phyloP scores from a whole-genome alignment of 2,329 filamentous ascomycete genomes.

The Aspergillus ibericus region DNA sequence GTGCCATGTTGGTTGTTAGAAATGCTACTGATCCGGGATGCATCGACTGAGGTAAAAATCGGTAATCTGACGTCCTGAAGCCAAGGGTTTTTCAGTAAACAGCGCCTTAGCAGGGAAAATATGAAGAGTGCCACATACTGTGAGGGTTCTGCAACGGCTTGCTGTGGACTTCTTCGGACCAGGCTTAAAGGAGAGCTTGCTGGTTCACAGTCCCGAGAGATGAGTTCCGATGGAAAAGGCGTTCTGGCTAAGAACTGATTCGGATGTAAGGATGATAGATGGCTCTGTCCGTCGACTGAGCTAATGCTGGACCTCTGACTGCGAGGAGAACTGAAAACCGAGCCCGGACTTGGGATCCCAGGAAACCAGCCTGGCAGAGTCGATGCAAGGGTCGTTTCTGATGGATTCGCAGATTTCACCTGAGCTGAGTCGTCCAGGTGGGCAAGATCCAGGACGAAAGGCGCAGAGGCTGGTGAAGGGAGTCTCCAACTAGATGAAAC shows the following conservation, averaged over 20 bases:
- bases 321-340: background rate
- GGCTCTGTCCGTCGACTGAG: background rate
- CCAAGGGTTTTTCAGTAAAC: background rate
- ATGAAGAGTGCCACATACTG: background rate
- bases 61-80: background rate
- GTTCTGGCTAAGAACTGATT: background rate
- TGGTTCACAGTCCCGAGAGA: background rate
- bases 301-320: constrained; percentile 1
- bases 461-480: background rate
- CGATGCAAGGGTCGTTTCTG: background rate
- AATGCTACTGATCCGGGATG: constrained; percentile 19
- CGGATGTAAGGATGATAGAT: background rate
- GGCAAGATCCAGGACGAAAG: background rate
- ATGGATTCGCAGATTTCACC: background rate
- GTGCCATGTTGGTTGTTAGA: constrained; percentile 30
- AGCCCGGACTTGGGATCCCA: background rate
- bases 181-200: background rate
- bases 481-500: background rate
- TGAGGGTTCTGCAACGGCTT: background rate
- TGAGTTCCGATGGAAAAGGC: background rate
- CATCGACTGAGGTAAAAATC: constrained; percentile 1
- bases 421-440: background rate
- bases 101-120: background rate
- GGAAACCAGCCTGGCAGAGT: background rate
- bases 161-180: background rate